phyloP scores from a whole-genome alignment of 140 eudicot genomes.

The Cichorium intybus region DNA sequence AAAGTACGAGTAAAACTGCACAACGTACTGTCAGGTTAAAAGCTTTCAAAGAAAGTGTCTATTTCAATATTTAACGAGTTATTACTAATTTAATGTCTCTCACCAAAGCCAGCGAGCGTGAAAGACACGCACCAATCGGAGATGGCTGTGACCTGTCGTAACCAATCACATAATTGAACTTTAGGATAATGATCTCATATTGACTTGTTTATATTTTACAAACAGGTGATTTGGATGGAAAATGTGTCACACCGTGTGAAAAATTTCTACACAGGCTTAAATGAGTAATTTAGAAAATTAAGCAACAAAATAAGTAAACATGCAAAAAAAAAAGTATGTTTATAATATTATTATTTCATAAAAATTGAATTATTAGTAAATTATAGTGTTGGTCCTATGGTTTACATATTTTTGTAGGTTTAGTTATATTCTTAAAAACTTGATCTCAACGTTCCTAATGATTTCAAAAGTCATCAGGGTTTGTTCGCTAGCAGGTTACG shows the following conservation, averaged over 20 bases:
- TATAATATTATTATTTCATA: too few species aligned
- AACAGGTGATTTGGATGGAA: background rate
- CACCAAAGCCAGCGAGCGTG: constrained; percentile 14
- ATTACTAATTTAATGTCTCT: background rate
- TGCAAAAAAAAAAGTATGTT: too few species aligned
- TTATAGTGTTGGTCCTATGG: too few species aligned
- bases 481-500: too few species aligned
- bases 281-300: background rate
- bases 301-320: background rate
- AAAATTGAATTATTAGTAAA: too few species aligned
- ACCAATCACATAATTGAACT: constrained; percentile 19
- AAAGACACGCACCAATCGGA: constrained; percentile 19
- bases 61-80: background rate
- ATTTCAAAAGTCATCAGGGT: too few species aligned
- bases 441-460: too few species aligned
- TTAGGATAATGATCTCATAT: constrained; percentile 1
- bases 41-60: constrained; percentile 9
- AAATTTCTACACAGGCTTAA: background rate
- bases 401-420: too few species aligned
- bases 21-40: background rate
- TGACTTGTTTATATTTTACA: background rate
- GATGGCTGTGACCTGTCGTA: constrained; percentile 26
- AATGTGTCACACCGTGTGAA: background rate
- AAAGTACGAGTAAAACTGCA: constrained; percentile 21
- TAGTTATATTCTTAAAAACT: too few species aligned